phyloP scores from a whole-genome alignment of 2,329 filamentous ascomycete species.

The Nigrospora sphaerica region DNA sequence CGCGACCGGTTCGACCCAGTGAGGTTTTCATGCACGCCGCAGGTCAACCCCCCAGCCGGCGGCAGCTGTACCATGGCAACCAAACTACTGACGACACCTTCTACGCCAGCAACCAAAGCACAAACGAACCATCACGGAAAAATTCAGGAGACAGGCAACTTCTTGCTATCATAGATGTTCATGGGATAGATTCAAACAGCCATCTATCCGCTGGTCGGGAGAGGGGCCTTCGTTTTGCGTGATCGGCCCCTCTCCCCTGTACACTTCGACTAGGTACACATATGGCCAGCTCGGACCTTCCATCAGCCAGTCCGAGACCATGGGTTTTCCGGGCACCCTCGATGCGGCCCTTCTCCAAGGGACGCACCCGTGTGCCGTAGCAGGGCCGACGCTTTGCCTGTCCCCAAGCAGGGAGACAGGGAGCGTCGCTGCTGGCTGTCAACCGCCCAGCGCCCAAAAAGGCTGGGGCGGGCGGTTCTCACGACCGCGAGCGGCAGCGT shows the following conservation, averaged over 20 bases:
- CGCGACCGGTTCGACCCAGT: too few species aligned
- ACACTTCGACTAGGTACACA: conserved; percentile 19
- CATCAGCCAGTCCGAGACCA: conserved; percentile 5
- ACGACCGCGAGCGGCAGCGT: conserved; percentile 7
- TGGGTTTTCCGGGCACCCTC: neutral
- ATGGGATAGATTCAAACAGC: conserved; percentile 45
- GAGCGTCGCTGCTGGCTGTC: neutral
- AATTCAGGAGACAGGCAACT: neutral
- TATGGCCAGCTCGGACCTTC: conserved; percentile 6
- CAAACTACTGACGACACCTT: too few species aligned
- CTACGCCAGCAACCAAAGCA: neutral
- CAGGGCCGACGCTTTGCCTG: conserved; percentile 8
- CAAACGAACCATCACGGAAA: conserved; percentile 9
- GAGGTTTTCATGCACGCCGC: too few species aligned
- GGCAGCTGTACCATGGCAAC: too few species aligned
- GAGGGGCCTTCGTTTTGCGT: conserved; percentile 14
- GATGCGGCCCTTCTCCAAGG: neutral
- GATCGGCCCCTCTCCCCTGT: conserved; percentile 10
- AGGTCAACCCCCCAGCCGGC: too few species aligned
- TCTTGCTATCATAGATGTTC: neutral
- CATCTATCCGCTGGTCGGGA: conserved; percentile 34
- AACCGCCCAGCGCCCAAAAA: conserved; percentile 6
- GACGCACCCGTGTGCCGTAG: conserved; percentile 14
- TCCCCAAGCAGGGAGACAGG: conserved; percentile 4
- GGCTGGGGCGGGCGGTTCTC: conserved; percentile 8